Percentiles rank a stretch among this genome's conserved stretches.
phyloP scores from a whole-genome alignment of 2,329 filamentous ascomycete genomes.

The Magnaporthiopsis incrustans region DNA sequence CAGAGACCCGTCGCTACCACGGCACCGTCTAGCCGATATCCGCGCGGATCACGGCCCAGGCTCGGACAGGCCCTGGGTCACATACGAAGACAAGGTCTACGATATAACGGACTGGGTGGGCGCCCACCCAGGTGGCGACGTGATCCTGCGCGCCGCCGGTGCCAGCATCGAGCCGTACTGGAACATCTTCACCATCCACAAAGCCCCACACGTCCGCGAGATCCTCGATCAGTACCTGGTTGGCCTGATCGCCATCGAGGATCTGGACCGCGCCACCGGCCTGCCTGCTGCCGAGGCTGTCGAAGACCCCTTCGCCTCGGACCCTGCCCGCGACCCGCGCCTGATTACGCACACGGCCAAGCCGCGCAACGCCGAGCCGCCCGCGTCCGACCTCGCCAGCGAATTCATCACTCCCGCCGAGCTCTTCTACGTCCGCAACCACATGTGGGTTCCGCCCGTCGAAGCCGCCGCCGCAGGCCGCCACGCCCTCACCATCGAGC shows the following conservation, averaged over 20 bases:
- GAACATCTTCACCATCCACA: slow-evolving; percentile 64
- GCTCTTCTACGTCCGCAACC: slow-evolving; percentile 53
- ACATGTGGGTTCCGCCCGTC: slow-evolving; percentile 53
- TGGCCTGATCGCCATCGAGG: slow-evolving; percentile 49
- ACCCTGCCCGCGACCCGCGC: slow-evolving; percentile 42
- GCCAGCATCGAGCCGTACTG: slow-evolving; percentile 60
- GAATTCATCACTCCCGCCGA: slow-evolving; percentile 47
- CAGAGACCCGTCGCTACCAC: slow-evolving; percentile 16
- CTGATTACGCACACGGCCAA: slow-evolving; percentile 44
- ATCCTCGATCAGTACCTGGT: slow-evolving; percentile 59
- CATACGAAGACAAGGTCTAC: slow-evolving; percentile 57
- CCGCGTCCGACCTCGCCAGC: slow-evolving; percentile 35
- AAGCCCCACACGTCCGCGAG: slow-evolving; percentile 54
- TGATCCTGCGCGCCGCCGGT: slow-evolving; percentile 59
- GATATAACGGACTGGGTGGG: slow-evolving; percentile 63
- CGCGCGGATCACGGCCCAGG: slow-evolving; percentile 13
- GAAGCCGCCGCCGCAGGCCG: slow-evolving; percentile 25
- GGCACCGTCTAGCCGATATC: slow-evolving; percentile 16
- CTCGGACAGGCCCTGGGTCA: slow-evolving; percentile 47
- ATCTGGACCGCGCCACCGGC: slow-evolving; percentile 44
- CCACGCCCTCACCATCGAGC: slow-evolving; percentile 48
- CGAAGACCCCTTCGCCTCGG: slow-evolving; percentile 51
- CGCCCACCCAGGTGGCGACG: slow-evolving; percentile 58
- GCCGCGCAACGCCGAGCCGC: slow-evolving; percentile 56
- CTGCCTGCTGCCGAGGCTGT: slow-evolving; percentile 43